Base-by-base conservation (phyloP, 2,329 filamentous ascomycete genomes). In the Pseudocercospora fuligena region DNA sequence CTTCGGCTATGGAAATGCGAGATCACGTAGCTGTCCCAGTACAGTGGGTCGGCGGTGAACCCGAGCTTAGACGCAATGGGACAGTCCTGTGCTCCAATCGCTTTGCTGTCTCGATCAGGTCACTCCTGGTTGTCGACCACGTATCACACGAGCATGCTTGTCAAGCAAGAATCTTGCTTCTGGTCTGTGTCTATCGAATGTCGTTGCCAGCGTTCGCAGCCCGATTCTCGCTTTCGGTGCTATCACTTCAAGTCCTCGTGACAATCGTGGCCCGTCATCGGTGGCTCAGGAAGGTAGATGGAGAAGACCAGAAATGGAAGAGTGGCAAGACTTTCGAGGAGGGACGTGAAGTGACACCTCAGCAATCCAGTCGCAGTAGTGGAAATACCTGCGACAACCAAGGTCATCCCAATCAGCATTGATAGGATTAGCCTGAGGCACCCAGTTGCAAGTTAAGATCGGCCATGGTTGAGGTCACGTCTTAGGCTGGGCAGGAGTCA, bases 401-500 rank as follows among this genome's bases (percentile, higher is more conserved):
- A 36, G 9, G 11, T 14, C 2, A 14, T 36, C 11, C 33, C 33
- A 36, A 14, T 5, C 33, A 36, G 36, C 14, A 14, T 5, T n/a
- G 36, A 40, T 14, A 40, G 36, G 40, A 43, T 19, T 6, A 36
- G 33, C 33, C 3, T 36, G 33, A 14, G 33, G 12, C 33, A 14
- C 33, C 2, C 16, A 19, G 40, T 40, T 3, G 12, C 16, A 7
- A n/a, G 40, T 43, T 16, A 43, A 43, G 14, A 43, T 19, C 16
- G 6, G 40, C 16, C 40, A 43, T 19, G 40, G 19, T 25, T 51
- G 9, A 12, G 9, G 25, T 51, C 47, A 51, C n/a, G 19, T 27
- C 47, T 51, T 56, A 3, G 51, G 51, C 27, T 56, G 57, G 5
- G 60, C 53, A n/a, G 64, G 64, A 33, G 64, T 62, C 8, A 57